Conservation (phyloP, 192 early-diverging fungal species). For the Obelidium mucronatum region DNA sequence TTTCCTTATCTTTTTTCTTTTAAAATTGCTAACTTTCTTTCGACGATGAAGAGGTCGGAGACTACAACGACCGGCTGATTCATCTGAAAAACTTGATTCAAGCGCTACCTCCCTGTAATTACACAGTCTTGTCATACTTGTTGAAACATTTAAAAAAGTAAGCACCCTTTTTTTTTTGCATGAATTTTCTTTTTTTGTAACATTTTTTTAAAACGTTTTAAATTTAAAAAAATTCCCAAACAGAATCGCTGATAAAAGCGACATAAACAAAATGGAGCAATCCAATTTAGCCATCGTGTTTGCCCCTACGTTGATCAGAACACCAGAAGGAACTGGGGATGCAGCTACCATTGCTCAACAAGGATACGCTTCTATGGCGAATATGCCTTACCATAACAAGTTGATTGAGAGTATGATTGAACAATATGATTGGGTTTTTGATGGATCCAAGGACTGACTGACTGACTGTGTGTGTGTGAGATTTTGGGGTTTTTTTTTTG, state of each 20-base stretch:
- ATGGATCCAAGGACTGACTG: constrained; percentile 41
- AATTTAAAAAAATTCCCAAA: background rate
- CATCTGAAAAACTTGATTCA: constrained; percentile 73
- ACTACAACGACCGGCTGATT: constrained; percentile 75
- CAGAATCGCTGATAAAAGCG: constrained; percentile 51
- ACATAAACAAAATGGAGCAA: constrained; percentile 68
- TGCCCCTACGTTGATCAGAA: constrained; percentile 55
- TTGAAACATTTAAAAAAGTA: constrained; percentile 58
- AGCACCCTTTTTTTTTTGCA: background rate
- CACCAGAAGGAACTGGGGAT: constrained; percentile 42
- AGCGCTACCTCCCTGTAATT: constrained; percentile 54
- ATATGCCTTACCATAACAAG: constrained; percentile 60
- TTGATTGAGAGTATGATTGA: constrained; percentile 58
- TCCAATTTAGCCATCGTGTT: constrained; percentile 68
- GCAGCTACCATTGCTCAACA: constrained; percentile 26
- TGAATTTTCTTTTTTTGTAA: background rate
- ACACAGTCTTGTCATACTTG: constrained; percentile 58
- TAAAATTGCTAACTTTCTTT: constrained; percentile 17
- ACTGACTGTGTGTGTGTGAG: too few species aligned
- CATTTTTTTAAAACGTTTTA: too few species aligned
- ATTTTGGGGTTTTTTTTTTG: too few species aligned
- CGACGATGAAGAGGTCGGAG: constrained; percentile 51
- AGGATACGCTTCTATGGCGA: constrained; percentile 54
- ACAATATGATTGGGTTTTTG: constrained; percentile 55
- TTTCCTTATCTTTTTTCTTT: constrained; percentile 37